Evolutionary conservation across 106 monocot genomes (phyloP).

Genomic region (Hemerocallis citrina): DNA sequence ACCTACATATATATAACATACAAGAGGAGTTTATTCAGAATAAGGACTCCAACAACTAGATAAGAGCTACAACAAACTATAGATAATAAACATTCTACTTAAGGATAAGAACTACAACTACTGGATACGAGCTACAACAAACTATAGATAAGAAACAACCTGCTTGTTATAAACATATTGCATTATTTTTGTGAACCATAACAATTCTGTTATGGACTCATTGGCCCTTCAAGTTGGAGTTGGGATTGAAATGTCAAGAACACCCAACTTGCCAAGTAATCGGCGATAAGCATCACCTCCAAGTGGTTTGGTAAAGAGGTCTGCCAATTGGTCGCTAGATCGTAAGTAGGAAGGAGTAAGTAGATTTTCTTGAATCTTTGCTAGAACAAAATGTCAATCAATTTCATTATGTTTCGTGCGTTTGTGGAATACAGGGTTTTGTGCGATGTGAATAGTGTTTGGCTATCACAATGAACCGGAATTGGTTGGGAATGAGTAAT

Average conservation of each 20-base stretch:
- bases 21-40: no score
- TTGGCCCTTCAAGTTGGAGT: not conserved
- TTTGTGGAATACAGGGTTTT: not conserved
- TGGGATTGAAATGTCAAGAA: not conserved
- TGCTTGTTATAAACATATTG: no score
- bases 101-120: no score
- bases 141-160: no score
- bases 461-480: not conserved
- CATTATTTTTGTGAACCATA: no score
- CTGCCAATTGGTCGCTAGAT: not conserved
- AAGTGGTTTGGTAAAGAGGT: slow-evolving; percentile 3
- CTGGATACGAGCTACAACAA: no score
- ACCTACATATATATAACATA: no score
- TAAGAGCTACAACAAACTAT: no score
- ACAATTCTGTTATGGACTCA: no score
- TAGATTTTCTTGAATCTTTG: not conserved
- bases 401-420: not conserved
- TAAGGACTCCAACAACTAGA: no score
- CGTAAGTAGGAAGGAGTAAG: not conserved
- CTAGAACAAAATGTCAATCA: not conserved
- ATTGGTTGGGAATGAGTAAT: not conserved
- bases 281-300: not conserved
- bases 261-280: not conserved
- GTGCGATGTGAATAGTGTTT: not conserved
- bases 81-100: no score